Base-by-base conservation (phyloP, 2,329 filamentous ascomycete genomes). In the Sporothrix schenckii region DNA sequence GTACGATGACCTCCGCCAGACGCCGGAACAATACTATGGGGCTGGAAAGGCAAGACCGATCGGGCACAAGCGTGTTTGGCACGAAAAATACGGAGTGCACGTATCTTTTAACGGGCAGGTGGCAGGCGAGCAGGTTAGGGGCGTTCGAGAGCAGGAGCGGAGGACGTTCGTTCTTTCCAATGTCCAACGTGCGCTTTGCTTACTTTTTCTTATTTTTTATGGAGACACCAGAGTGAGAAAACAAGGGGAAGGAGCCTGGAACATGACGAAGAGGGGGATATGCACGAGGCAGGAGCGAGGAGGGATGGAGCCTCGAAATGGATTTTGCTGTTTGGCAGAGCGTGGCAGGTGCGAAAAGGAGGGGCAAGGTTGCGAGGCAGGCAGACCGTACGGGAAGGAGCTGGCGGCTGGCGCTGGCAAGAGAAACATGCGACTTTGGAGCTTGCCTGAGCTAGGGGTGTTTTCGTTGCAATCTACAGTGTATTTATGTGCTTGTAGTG, bases 321-420 rank as follows among this genome's bases (percentile, higher is more conserved):
- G 41, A 44, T 44, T 13, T 16, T 44, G 50, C 9, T 21, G 19
- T 52, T 66, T 41, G 27, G 61, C 30, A 34, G 44, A 14, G 27
- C 61, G 63, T 63, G 41, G 53, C 41, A 27, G 65, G 61, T n/a
- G 41, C 41, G 21, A 41, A 63, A 72, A 71, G 69, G 71, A 68
- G 69, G 69, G 69, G 71, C 47, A 69, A 50, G 67, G 19, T 16
- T 39, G 54, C 21, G 54, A 41, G 2, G 24, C n/a, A 13, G 16
- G 61, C 49, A 52, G 44, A 10, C 7, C 5, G 53, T 14, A n/a
- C 13, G 39, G 47, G 24, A 66, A 50, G 49, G 63, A 6, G 61
- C 41, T 11, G 14, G 24, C 24, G 24, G 30, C 14, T 39, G 53
- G 60, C 39, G 34, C 34, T 34, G 34, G 34, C 34, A 34, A 34